These are phyloP conservation scores for Ganoderma multipileum DNA, from an alignment of 1,284 basidiomycete species.

Conservation along the genomic window DNA sequence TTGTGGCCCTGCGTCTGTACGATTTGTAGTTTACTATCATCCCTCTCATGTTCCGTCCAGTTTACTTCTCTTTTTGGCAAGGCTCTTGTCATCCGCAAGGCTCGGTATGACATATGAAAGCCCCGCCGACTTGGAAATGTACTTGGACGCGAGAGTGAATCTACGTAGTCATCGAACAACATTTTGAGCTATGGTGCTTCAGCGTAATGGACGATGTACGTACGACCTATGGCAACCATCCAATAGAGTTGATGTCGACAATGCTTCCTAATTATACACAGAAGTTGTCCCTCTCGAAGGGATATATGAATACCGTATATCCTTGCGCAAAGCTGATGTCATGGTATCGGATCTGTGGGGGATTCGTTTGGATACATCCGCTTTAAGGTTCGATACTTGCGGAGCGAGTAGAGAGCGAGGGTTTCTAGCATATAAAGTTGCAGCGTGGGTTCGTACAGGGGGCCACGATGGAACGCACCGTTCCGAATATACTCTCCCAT, in stretches of 20 bases:
- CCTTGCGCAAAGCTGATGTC: background rate
- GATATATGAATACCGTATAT: background rate
- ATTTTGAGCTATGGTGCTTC: no score
- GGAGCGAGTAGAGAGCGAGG: conserved; percentile 82
- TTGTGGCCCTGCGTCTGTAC: no score
- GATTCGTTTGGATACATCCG: conserved; percentile 65
- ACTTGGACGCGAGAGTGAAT: no score
- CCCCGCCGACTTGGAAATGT: no score
- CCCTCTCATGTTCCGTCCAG: no score
- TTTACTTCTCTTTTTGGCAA: no score
- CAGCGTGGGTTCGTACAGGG: background rate
- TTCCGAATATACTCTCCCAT: conserved; percentile 90
- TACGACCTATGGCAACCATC: no score
- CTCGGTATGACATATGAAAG: no score
- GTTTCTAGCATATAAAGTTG: conserved; percentile 63
- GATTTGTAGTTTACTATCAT: no score
- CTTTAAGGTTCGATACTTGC: conserved; percentile 87
- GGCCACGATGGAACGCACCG: conserved; percentile 57
- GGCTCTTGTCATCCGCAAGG: no score
- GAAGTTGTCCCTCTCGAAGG: background rate
- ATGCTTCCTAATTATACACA: conserved; percentile 19
- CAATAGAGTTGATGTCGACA: background rate
- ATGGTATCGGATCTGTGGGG: conserved; percentile 21
- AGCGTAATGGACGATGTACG: no score
- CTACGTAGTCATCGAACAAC: no score